phyloP scores from a whole-genome alignment of 805 yeast genomes.

The Saccharomycopsis sp. region DNA sequence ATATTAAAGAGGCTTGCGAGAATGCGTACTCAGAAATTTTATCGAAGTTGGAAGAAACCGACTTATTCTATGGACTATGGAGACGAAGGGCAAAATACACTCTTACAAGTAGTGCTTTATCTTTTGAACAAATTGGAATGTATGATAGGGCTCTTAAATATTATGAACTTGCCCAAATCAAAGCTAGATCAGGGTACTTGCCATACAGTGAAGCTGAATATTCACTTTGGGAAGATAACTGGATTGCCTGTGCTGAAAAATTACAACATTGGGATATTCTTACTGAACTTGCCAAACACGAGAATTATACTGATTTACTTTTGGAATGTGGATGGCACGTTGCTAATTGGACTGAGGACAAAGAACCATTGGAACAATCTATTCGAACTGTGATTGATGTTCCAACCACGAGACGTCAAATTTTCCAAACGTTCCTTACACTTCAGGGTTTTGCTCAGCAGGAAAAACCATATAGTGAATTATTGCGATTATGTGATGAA shows the following conservation, averaged over 20 bases:
- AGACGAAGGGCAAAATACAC: constrained; percentile 88
- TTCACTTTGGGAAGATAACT: constrained; percentile 95
- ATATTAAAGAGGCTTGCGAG: constrained; percentile 62
- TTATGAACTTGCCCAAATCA: constrained; percentile 94
- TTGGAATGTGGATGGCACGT: constrained; percentile 99
- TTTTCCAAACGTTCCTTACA: constrained; percentile 87
- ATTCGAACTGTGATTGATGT: constrained; percentile 96
- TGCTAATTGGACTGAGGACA: constrained; percentile 95
- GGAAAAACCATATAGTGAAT: constrained; percentile 75
- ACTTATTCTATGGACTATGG: constrained; percentile 97
- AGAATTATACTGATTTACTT: constrained; percentile 88
- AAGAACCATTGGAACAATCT: constrained; percentile 88
- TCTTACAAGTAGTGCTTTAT: constrained; percentile 86
- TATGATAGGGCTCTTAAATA: constrained; percentile 92
- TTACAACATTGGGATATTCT: constrained; percentile 96
- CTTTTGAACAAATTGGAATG: constrained; percentile 89
- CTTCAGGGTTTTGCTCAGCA: constrained; percentile 92
- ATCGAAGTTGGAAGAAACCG: constrained; percentile 84
- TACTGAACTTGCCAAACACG: constrained; percentile 94
- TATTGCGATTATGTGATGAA: constrained; percentile 83
- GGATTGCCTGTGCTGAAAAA: constrained; percentile 96
- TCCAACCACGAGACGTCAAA: constrained; percentile 94
- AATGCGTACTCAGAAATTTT: constrained; percentile 90
- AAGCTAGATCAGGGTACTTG: constrained; percentile 89
- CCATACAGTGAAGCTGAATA: constrained; percentile 96